phyloP scores from a whole-genome alignment of 2,329 filamentous ascomycete genomes.

The Pezicula radicicola region DNA sequence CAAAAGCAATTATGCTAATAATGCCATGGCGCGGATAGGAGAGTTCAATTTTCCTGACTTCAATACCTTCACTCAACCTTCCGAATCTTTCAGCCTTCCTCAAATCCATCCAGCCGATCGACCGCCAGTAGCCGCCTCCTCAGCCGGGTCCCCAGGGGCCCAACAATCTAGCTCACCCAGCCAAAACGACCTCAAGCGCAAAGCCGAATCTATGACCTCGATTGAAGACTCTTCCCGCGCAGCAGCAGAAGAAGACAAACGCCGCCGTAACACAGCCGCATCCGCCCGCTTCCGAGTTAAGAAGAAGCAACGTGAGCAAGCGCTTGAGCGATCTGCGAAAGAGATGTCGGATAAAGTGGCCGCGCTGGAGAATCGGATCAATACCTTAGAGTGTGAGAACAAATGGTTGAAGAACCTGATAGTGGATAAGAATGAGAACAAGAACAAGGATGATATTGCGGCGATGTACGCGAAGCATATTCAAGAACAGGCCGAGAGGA shows the following conservation, averaged over 20 bases:
- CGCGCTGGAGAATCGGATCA: conserved; percentile 68
- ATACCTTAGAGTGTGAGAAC: conserved; percentile 79
- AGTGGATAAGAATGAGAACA: conserved; percentile 70
- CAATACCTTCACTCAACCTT: conserved; percentile 19
- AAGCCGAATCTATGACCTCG: conserved; percentile 16
- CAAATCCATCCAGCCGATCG: conserved; percentile 12
- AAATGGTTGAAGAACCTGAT: conserved; percentile 79
- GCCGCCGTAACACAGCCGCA: conserved; percentile 83
- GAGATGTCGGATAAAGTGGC: conserved; percentile 80
- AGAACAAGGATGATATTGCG: conserved; percentile 37
- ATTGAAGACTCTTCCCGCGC: conserved; percentile 66
- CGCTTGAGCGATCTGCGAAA: conserved; percentile 76
- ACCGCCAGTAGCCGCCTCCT: conserved; percentile 15
- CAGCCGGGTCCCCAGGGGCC: conserved; percentile 12
- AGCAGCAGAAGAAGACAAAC: conserved; percentile 86
- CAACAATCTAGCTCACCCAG: conserved; percentile 23
- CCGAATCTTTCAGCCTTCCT: conserved; percentile 9
- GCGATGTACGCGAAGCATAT: conserved; percentile 36
- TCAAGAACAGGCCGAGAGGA: conserved; percentile 27
- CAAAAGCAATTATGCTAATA: conserved; percentile 23
- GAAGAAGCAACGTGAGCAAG: conserved; percentile 93
- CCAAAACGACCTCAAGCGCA: conserved; percentile 24
- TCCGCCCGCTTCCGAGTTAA: conserved; percentile 88
- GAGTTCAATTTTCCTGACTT: conserved; percentile 30
- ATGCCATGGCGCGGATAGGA: conserved; percentile 21